These are phyloP conservation scores for Begonia peltatifolia DNA, from an alignment of 306 rosid species.

Conservation along the genomic window DNA sequence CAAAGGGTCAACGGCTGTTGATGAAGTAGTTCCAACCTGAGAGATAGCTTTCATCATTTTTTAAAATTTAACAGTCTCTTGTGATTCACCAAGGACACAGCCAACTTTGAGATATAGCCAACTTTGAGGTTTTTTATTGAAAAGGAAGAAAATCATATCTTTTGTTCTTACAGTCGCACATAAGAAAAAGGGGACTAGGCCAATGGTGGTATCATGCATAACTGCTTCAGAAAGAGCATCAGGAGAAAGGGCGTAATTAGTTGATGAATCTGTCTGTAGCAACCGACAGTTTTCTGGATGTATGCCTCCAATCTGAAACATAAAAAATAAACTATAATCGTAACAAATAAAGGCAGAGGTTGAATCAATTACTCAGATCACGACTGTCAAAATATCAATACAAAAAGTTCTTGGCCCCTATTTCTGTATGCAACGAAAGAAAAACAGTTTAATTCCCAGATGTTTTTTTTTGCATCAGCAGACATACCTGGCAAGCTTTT, in stretches of 20 bases:
- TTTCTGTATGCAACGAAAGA: too few relatives aligned
- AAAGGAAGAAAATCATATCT: conserved; percentile 6
- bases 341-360: too few relatives aligned
- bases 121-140: background rate
- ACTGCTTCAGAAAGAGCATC: conserved; percentile 49
- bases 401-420: too few relatives aligned
- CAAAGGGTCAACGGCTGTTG: conserved; percentile 87
- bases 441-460: too few relatives aligned
- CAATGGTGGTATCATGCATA: conserved; percentile 44
- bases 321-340: background rate
- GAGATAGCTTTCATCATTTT: conserved; percentile 1
- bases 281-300: conserved; percentile 71
- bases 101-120: background rate
- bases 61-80: too few relatives aligned
- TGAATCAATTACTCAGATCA: too few relatives aligned
- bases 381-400: too few relatives aligned
- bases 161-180: conserved; percentile 66
- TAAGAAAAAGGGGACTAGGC: conserved; percentile 77
- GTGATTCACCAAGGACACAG: background rate
- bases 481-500: conserved; percentile 84
- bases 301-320: conserved; percentile 66
- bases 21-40: conserved; percentile 93
- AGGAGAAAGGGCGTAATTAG: conserved; percentile 66
- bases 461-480: background rate
- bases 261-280: conserved; percentile 53